Evolutionary conservation across 2,329 filamentous ascomycete genomes (phyloP), one percentile per base, ranked within the genome.

Genomic region (Colletotrichum lentis): DNA sequence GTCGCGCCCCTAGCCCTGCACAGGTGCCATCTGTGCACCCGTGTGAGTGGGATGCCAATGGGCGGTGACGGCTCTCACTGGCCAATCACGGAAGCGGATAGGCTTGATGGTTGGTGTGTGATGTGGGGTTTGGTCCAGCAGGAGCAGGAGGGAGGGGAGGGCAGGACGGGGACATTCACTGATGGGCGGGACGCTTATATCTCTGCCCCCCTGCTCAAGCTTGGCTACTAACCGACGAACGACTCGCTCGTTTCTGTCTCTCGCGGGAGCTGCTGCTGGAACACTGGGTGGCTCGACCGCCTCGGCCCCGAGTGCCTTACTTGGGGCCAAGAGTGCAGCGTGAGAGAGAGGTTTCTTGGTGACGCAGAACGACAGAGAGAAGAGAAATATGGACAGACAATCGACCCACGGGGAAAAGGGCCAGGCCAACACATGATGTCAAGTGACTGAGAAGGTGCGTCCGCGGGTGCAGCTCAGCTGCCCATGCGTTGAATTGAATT

Each of bases 371-470:
- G 24, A 18, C 16, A 47, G 55, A n/a, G n/a, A 58, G 11, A 14
- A 3, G 49, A 52, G 49, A n/a, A 59, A 61, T 27, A 58, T 12
- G 49, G 54, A 52, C n/a, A 20, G 47, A 62, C n/a, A 46, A 62
- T 62, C 41, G 50, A 57, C 35, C 50, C 37, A 66, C 56, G 44
- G 62, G 37, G 20, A 35, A 62, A 31, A 24, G 50, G 58, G 49
- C 58, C 27, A 53, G 59, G 52, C 46, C 59, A 16, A 62, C 24
- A 12, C 35, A 46, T 5, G 20, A 47, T 50, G 57, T 60, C 64
- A 63, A 67, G 53, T 67, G 64, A 64, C 60, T 67, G 60, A 64
- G 52, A 39, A 50, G 5, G 43, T 41, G 44, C 50, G 50, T 43
- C 44, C 49, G 43, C 57, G 43, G 41, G 56, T 31, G 31, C 50